Percentiles rank a stretch among this genome's conserved stretches.
Conservation (phyloP, 2,329 filamentous ascomycete species). For the Didymella arachidicola region DNA sequence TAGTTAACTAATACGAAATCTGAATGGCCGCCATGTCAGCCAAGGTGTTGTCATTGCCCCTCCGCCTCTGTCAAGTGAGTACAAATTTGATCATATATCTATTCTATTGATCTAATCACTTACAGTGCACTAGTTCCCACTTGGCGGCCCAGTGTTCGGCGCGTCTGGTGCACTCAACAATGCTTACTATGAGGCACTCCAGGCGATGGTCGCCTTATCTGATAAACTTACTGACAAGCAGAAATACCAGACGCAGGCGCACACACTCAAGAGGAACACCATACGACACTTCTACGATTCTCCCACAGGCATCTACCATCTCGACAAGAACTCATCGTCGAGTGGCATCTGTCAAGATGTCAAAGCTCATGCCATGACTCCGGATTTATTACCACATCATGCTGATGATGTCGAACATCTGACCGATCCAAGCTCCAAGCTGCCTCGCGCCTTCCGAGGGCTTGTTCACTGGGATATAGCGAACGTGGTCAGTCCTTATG, state of each 20-base stretch:
- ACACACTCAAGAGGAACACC: slow-evolving; percentile 7
- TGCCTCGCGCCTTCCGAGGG: slow-evolving; percentile 15
- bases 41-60: slow-evolving; percentile 12
- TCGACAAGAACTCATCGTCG: slow-evolving; percentile 3
- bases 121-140: slow-evolving; percentile 20
- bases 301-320: slow-evolving; percentile 5
- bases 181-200: slow-evolving; percentile 18
- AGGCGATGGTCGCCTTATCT: slow-evolving; percentile 11
- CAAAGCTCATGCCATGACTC: slow-evolving; percentile 13
- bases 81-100: no score
- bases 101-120: not conserved
- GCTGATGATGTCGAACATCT: slow-evolving; percentile 8
- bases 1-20: no score
- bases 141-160: slow-evolving; percentile 21
- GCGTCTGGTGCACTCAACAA: slow-evolving; percentile 16
- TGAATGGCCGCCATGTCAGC: not conserved
- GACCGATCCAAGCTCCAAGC: not conserved
- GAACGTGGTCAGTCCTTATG: slow-evolving; percentile 17
- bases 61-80: slow-evolving; percentile 17
- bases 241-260: slow-evolving; percentile 3
- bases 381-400: slow-evolving; percentile 5
- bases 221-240: not conserved
- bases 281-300: slow-evolving; percentile 5
- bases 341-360: slow-evolving; percentile 19
- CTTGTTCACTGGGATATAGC: slow-evolving; percentile 17